These are phyloP conservation scores for Aspergillus sp. DNA, from an alignment of 2,329 filamentous ascomycete species.

Conservation along the genomic window DNA sequence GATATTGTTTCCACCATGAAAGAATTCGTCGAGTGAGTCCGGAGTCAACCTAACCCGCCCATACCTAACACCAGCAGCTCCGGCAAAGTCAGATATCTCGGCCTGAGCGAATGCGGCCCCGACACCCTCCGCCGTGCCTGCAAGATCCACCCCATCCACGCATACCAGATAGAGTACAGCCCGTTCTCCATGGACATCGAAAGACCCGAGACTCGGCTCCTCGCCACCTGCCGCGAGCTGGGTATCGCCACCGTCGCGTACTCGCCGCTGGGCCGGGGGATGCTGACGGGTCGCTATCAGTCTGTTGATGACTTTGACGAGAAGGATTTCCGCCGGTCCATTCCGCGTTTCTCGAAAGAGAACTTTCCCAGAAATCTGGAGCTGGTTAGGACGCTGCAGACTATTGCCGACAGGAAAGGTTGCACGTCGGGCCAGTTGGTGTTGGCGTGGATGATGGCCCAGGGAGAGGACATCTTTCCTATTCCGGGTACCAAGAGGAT, in stretches of 20 bases:
- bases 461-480: background rate
- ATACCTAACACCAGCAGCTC: no score
- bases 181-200: conserved; percentile 40
- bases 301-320: background rate
- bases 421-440: background rate
- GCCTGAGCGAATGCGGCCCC: conserved; percentile 42
- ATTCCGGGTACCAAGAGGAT: background rate
- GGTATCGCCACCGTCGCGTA: conserved; percentile 36
- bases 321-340: background rate
- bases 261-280: conserved; percentile 34
- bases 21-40: no score
- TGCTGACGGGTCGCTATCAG: conserved; percentile 29
- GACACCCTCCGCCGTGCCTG: conserved; percentile 42
- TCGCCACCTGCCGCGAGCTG: conserved; percentile 20
- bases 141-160: conserved; percentile 41
- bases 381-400: background rate
- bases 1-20: no score
- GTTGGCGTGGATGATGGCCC: background rate
- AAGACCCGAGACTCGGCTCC: conserved; percentile 13
- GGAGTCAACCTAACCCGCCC: no score
- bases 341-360: background rate
- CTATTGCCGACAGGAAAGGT: background rate
- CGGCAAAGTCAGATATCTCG: conserved; percentile 28
- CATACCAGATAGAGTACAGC: conserved; percentile 47
- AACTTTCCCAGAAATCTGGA: background rate